phyloP scores from a whole-genome alignment of 2,329 filamentous ascomycete genomes.

The Fusarium neocosmosporiellum region DNA sequence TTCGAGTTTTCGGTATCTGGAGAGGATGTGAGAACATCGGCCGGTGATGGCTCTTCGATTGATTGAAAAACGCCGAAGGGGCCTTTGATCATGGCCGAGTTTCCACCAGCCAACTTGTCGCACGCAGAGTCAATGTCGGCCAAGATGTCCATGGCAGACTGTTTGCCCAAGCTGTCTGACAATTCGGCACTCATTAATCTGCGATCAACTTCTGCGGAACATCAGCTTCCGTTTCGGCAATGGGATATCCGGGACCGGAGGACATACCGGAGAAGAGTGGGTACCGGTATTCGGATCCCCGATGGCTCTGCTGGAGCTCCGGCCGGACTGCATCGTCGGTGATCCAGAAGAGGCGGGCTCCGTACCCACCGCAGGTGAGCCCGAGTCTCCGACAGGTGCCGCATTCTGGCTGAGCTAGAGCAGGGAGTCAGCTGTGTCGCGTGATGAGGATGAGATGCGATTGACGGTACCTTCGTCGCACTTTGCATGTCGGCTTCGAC shows the following conservation, averaged over 20 bases:
- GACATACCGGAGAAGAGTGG: conserved; percentile 54
- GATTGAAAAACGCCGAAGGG: conserved; percentile 39
- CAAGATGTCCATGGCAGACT: conserved; percentile 37
- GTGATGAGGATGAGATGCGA: background rate
- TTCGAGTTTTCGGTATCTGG: conserved; percentile 28
- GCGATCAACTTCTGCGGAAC: conserved; percentile 29
- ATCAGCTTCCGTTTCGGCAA: background rate
- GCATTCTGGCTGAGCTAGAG: conserved; percentile 50
- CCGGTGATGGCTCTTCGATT: background rate
- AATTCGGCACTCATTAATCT: conserved; percentile 45
- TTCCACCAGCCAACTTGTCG: conserved; percentile 24
- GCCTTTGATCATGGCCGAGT: conserved; percentile 22
- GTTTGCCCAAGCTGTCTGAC: conserved; percentile 44
- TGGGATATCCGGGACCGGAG: background rate
- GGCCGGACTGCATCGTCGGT: conserved; percentile 35
- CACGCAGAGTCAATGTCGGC: conserved; percentile 40
- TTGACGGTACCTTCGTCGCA: conserved; percentile 51
- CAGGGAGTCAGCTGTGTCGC: background rate
- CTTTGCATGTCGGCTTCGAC: conserved; percentile 55
- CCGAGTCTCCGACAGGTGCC: conserved; percentile 50
- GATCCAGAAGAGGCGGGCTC: conserved; percentile 49
- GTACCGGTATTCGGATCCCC: conserved; percentile 51
- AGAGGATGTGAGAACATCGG: conserved; percentile 6
- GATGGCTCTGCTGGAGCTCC: conserved; percentile 38
- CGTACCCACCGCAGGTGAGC: conserved; percentile 54